phyloP scores from a whole-genome alignment of 2,329 filamentous ascomycete genomes.

The Chrysosporium keratinophilum region DNA sequence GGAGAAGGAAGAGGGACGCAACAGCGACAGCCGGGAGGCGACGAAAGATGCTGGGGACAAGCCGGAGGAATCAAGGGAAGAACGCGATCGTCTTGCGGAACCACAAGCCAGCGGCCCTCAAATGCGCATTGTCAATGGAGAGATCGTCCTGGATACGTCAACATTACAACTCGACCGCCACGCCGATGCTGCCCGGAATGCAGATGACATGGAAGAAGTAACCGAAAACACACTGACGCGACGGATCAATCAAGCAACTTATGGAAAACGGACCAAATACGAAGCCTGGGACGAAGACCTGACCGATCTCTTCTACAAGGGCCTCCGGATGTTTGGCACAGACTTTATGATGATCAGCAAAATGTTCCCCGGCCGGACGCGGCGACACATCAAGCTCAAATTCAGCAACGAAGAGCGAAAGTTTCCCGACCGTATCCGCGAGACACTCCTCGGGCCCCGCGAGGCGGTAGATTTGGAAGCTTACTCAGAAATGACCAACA shows the following conservation, averaged over 20 bases:
- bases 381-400: conserved; percentile 55
- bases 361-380: conserved; percentile 49
- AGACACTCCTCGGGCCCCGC: conserved; percentile 39
- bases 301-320: conserved; percentile 54
- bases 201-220: conserved; percentile 38
- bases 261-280: conserved; percentile 42
- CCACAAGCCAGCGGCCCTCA: conserved; percentile 33
- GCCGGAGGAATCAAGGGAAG: neutral
- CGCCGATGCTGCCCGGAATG: conserved; percentile 41
- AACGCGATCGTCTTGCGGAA: neutral
- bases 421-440: conserved; percentile 44
- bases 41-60: neutral
- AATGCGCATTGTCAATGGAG: conserved; percentile 47
- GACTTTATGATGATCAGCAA: conserved; percentile 56
- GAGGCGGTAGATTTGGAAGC: conserved; percentile 36
- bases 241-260: conserved; percentile 38
- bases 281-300: conserved; percentile 48
- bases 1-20: conserved; percentile 27
- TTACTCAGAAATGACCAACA: conserved; percentile 39
- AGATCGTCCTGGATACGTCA: conserved; percentile 45
- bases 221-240: conserved; percentile 38
- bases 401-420: conserved; percentile 52
- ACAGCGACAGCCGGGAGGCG: conserved; percentile 1
- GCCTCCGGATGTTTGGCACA: conserved; percentile 52
- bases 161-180: conserved; percentile 48